Conservation (phyloP, 2,329 filamentous ascomycete genomes). For the Colletotrichum sansevieriae region DNA sequence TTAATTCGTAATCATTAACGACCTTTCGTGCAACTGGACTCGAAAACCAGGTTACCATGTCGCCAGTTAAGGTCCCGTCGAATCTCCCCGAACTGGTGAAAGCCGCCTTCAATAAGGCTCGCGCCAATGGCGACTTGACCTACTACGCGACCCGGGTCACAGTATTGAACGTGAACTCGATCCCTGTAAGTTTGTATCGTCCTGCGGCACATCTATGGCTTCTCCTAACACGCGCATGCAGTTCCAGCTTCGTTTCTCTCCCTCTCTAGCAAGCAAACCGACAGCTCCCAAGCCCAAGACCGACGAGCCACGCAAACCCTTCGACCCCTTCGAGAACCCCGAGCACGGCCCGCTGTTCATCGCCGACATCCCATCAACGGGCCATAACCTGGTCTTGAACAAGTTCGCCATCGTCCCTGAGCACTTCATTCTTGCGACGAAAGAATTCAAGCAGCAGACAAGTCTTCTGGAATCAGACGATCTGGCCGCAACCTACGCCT, state of each 20-base stretch:
- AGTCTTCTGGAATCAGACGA: slow-evolving; percentile 72
- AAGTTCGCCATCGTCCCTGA: slow-evolving; percentile 79
- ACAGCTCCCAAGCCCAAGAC: slow-evolving; percentile 57
- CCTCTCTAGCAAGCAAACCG: slow-evolving; percentile 76
- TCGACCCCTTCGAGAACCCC: slow-evolving; percentile 76
- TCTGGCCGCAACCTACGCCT: slow-evolving; percentile 71
- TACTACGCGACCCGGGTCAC: slow-evolving; percentile 69
- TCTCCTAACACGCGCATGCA: slow-evolving; percentile 48
- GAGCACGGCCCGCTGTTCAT: slow-evolving; percentile 66
- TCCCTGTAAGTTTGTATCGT: slow-evolving; percentile 54
- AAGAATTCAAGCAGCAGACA: slow-evolving; percentile 73
- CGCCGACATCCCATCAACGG: slow-evolving; percentile 59
- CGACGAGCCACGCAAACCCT: slow-evolving; percentile 53
- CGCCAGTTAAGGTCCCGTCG: slow-evolving; percentile 55
- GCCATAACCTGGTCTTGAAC: slow-evolving; percentile 77
- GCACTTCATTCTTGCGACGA: slow-evolving; percentile 80
- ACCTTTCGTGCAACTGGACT: neutral
- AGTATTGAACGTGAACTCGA: slow-evolving; percentile 57
- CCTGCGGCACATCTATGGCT: neutral
- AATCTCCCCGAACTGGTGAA: slow-evolving; percentile 66
- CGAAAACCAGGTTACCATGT: slow-evolving; percentile 47
- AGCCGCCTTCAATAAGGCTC: slow-evolving; percentile 62
- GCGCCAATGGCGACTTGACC: slow-evolving; percentile 61
- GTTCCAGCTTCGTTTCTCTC: slow-evolving; percentile 82
- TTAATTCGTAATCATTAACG: neutral